Percentiles rank a stretch among this genome's conserved stretches.
These are phyloP conservation scores for Athelia psychrophila DNA, from an alignment of 1,284 basidiomycete genomes.

Conservation along the genomic window DNA sequence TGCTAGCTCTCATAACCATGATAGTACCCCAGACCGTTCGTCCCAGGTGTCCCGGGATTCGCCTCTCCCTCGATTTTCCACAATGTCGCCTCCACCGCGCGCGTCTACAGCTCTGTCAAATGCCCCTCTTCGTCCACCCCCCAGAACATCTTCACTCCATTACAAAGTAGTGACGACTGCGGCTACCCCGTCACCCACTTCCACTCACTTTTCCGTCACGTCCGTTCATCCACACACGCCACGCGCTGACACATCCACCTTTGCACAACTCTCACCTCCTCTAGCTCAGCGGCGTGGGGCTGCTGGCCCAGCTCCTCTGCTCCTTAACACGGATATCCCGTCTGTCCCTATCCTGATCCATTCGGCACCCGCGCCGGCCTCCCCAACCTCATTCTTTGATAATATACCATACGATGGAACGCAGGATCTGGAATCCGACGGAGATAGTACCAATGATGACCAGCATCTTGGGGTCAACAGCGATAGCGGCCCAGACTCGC, in stretches of 20 bases:
- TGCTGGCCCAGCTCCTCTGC: conserved; percentile 17
- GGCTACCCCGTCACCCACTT: conserved; percentile 23
- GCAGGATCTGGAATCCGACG: conserved; percentile 32
- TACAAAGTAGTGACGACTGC: conserved; percentile 8
- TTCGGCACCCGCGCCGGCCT: conserved; percentile 42
- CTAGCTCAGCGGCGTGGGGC: conserved; percentile 21
- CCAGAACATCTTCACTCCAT: conserved; percentile 42
- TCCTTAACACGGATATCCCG: conserved; percentile 30
- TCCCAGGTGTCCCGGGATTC: conserved; percentile 14
- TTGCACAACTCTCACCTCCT: conserved; percentile 8
- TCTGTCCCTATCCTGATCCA: conserved; percentile 35
- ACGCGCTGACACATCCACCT: not conserved
- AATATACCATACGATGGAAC: conserved; percentile 41
- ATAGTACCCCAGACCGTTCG: conserved; percentile 13
- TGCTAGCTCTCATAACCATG: conserved; percentile 28
- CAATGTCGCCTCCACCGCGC: conserved; percentile 47
- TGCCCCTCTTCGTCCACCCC: conserved; percentile 48
- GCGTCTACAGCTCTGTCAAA: conserved; percentile 38
- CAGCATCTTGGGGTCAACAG: not conserved
- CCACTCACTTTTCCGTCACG: conserved; percentile 50
- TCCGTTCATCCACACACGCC: conserved; percentile 53
- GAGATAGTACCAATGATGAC: not conserved
- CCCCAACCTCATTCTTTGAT: conserved; percentile 52
- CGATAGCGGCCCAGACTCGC: conserved; percentile 1
- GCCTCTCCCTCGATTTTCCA: conserved; percentile 35